Base-by-base conservation (phyloP, 805 yeast species). In the Metschnikowia arizonensis region DNA sequence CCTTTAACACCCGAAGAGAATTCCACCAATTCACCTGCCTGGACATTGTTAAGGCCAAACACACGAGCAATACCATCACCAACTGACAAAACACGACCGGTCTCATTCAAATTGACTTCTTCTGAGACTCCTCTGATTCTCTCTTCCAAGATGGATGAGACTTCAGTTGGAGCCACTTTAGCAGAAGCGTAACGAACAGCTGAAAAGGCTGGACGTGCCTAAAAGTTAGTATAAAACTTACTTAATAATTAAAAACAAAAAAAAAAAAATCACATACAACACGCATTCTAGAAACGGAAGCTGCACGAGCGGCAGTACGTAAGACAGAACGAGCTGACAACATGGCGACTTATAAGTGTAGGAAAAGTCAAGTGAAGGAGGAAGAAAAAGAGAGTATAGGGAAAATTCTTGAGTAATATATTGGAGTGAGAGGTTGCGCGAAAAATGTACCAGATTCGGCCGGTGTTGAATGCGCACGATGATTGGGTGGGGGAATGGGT, bases 41-140 rank as follows among this genome's bases (percentile, higher is more conserved):
- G 98, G 76, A 89, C 84, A 83, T 93, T 93, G 93, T 90, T 93
- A 66, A 93, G 81, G 79, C 99, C 99, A 79, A 87, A 93, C 68
- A 93, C 96, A 83, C 98, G 95, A 73, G 99, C 99, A 72, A 93
- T 93, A 93, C 99, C 99, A 77, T 93, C 99, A 86, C 99, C 99
- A 69, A 93, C 97, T 60, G 97, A 85, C 70, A 93, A 81, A 68
- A 93, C 99, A 78, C 96, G 88, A 75, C 99, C 99, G 70, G 99
- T 95, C 79, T 93, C 99, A 76, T 93, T 88, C 68, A 93, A 84
- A 85, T 88, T 83, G 64, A 97, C 88, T 76, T 91, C 98, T 66
- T 88, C 93, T 56, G 96, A 83, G 64, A 91, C 95, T 78, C 99
- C 99, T 81, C 97, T 90, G 80, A 93, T 93, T 79, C 95, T 89